Conservation (phyloP, 345 rosid genomes). For the Euclidium syriacum region DNA sequence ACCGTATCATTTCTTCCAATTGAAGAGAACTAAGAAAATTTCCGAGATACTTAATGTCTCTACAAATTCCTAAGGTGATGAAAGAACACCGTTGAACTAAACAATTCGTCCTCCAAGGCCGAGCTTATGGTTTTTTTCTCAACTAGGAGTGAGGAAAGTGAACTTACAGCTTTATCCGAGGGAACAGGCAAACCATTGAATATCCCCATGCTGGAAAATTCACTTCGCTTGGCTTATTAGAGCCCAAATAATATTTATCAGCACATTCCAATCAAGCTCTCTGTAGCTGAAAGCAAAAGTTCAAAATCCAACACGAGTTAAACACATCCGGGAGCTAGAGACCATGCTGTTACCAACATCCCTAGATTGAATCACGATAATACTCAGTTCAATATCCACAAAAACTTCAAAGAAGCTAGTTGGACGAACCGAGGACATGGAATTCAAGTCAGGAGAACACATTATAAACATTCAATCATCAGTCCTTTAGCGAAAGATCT, state of each 20-base stretch:
- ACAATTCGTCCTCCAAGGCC: not conserved
- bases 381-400: not conserved
- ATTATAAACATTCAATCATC: conserved; percentile 14
- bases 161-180: conserved; percentile 70
- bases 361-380: not conserved
- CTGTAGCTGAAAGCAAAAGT: conserved; percentile 11
- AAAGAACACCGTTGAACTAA: not conserved
- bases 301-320: not conserved
- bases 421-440: not conserved
- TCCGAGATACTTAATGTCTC: not conserved
- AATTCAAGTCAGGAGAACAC: conserved; percentile 15
- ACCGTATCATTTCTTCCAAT: not conserved
- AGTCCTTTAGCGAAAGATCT: conserved; percentile 18
- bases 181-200: conserved; percentile 92
- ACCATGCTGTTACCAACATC: not conserved
- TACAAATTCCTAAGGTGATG: not conserved
- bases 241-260: conserved; percentile 17
- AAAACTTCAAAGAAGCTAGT: not conserved
- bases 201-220: conserved; percentile 55
- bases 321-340: conserved; percentile 13
- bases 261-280: conserved; percentile 24
- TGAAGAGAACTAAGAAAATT: not conserved
- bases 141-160: conserved; percentile 2
- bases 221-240: conserved; percentile 20
- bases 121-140: not conserved